These are phyloP conservation scores for Turritis glabra DNA, from an alignment of 345 rosid species.

Conservation along the genomic window DNA sequence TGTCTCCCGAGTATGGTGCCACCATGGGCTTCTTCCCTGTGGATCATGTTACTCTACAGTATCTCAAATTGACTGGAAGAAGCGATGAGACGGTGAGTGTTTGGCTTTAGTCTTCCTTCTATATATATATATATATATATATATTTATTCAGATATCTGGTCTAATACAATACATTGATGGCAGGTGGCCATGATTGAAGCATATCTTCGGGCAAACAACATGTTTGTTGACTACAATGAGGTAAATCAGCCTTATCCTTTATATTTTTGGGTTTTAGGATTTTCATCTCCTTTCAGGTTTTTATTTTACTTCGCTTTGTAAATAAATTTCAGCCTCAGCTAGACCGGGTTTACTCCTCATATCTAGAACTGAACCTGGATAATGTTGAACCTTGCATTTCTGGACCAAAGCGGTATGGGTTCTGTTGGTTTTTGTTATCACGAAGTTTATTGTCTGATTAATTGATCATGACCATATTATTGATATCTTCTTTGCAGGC, in stretches of 20 bases:
- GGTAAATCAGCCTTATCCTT: conserved; percentile 44
- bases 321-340: conserved; percentile 35
- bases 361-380: conserved; percentile 75
- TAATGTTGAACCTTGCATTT: conserved; percentile 90
- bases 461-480: background rate
- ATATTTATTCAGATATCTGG: background rate
- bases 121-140: background rate
- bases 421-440: conserved; percentile 17
- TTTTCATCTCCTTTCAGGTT: background rate
- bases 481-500: conserved; percentile 52
- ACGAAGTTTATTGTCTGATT: background rate
- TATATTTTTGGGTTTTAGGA: background rate
- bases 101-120: background rate
- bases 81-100: conserved; percentile 90
- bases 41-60: conserved; percentile 91
- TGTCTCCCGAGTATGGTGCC: conserved; percentile 99
- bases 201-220: conserved; percentile 93
- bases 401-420: conserved; percentile 91
- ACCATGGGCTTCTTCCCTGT: conserved; percentile 99
- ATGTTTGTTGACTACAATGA: conserved; percentile 94
- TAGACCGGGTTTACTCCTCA: conserved; percentile 57
- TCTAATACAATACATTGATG: background rate
- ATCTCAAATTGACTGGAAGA: conserved; percentile 95
- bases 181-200: conserved; percentile 70
- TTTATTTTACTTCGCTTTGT: conserved; percentile 9